Evolutionary conservation across 2,329 filamentous ascomycete genomes (phyloP).

Genomic region (Aureobasidium sp.): DNA sequence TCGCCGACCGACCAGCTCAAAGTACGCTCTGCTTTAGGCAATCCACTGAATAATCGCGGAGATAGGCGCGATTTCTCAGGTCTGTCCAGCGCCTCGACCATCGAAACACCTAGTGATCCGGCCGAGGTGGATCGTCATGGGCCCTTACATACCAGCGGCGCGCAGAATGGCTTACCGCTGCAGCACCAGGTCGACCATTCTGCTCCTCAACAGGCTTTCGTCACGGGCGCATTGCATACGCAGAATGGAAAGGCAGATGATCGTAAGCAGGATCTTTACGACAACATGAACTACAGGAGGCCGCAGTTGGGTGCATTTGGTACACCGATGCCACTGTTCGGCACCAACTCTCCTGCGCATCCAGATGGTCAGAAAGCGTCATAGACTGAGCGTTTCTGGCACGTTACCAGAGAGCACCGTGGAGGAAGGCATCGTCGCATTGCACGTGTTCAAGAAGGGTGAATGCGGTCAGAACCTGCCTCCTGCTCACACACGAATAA

Average conservation of each 20-base stretch:
- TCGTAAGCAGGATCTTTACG: slow-evolving; percentile 17
- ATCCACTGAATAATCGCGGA: background rate
- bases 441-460: background rate
- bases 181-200: slow-evolving; percentile 16
- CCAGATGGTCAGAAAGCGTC: slow-evolving; percentile 8
- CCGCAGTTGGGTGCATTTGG: slow-evolving; percentile 20
- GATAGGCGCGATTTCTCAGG: slow-evolving; percentile 14
- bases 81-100: slow-evolving; percentile 14
- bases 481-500: background rate
- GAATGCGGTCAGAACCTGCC: background rate
- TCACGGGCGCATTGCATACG: slow-evolving; percentile 20
- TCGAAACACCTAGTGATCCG: slow-evolving; percentile 12
- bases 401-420: background rate
- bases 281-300: slow-evolving; percentile 17
- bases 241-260: slow-evolving; percentile 13
- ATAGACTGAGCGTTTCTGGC: background rate
- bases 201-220: slow-evolving; percentile 19
- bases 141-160: background rate
- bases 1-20: slow-evolving; percentile 15
- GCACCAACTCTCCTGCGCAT: background rate
- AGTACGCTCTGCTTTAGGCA: slow-evolving; percentile 1
- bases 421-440: background rate
- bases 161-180: background rate
- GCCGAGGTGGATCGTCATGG: slow-evolving; percentile 1
- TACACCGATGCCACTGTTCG: slow-evolving; percentile 16